Evolutionary conservation across 106 monocot species (phyloP).

Genomic region (Posidonia australis): DNA sequence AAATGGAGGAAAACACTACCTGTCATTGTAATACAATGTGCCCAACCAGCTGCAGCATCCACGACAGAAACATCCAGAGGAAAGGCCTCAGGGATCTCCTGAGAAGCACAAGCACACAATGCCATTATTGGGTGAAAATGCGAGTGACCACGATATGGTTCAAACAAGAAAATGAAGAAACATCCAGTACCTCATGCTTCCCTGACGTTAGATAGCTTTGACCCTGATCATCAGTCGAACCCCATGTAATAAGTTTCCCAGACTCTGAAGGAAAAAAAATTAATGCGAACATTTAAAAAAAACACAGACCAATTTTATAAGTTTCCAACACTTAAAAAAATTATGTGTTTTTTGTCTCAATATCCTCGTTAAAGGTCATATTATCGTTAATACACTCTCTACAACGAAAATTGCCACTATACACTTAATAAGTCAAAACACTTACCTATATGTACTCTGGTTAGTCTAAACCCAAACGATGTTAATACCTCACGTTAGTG

Average conservation of each 20-base stretch:
- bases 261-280: slow-evolving; percentile 37
- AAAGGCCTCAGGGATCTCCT: slow-evolving; percentile 89
- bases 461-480: too few species aligned
- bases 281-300: not conserved
- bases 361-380: too few species aligned
- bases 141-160: not conserved
- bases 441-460: too few species aligned
- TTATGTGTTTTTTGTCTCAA: too few species aligned
- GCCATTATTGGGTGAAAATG: too few species aligned
- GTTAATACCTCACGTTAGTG: too few species aligned
- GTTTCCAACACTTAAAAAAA: too few species aligned
- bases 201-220: slow-evolving; percentile 88
- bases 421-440: too few species aligned
- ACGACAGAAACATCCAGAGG: slow-evolving; percentile 57
- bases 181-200: slow-evolving; percentile 69
- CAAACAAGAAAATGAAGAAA: not conserved
- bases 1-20: slow-evolving; percentile 35
- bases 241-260: slow-evolving; percentile 92
- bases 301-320: not conserved
- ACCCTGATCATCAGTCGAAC: slow-evolving; percentile 93
- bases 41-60: slow-evolving; percentile 90
- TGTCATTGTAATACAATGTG: slow-evolving; percentile 85
- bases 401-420: too few species aligned
- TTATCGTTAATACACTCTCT: too few species aligned
- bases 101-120: not conserved